Base-by-base conservation (phyloP, 805 yeast species). In the Hemisphaericaspora nanyangensis region DNA sequence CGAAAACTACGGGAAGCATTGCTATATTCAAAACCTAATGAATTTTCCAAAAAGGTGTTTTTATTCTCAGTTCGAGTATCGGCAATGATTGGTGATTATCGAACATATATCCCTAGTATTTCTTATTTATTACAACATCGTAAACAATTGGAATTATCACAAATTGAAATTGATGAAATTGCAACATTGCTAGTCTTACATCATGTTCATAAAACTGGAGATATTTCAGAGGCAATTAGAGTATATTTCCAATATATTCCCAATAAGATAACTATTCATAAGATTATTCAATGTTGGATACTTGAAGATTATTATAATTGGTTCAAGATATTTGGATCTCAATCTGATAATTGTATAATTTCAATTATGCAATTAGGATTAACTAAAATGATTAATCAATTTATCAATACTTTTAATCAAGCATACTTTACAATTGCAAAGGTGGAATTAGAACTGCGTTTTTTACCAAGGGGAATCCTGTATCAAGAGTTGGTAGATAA, bases 1-100 rank as follows among this genome's bases (percentile, higher is more conserved):
- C 54, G 85, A 29, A 78, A 77, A 41, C 58, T 80, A 13, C 52
- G 86, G 31, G 85, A 80, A 49, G 75, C 82, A 7, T 50, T 79
- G 25, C 52, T 80, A 15, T 51, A 61, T n/a, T 39, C 54, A 4
- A 45, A 49, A 12, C 62, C 73, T 0, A 61, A 60, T 33, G 55
- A 54, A 22, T 74, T 77, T 39, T 36, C 30, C 17, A 63, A 61
- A 34, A 53, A 57, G n/a, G 80, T 80, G 17, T 73, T 66, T 41
- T 44, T 78, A 20, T 67, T 64, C 27, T 75, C 82, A 0, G 63
- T 72, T 7, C 50, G 77, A 25, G 61, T 74, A 17, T 58, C 78
- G 1, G 63, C 75, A 0, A 56, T 63, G 3, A 49, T 65, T 4
- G 77, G 77, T 7, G 74, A 75, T 42, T 70, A 72, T 48, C 76